Base-by-base conservation (phyloP, 148 eudicot species). In the Rhododendron molle region DNA sequence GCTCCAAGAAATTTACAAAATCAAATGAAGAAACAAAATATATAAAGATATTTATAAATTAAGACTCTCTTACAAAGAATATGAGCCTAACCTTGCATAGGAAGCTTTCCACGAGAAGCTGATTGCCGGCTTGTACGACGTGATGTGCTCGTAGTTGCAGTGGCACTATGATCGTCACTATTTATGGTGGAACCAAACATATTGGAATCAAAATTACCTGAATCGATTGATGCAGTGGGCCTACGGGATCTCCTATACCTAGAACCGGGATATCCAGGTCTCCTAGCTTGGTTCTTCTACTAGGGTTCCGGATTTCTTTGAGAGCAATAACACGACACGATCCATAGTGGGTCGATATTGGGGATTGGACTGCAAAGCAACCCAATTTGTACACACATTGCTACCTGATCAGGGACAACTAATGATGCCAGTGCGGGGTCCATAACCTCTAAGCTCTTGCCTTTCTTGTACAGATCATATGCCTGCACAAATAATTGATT, bases 341-440 rank as follows among this genome's bases (percentile, higher is more conserved):
- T 88, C 85, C 99, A 96, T 96, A 36, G 88, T 83, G 32, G 99
- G 99, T 36, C 98, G 91, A 78, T 86, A 54, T 23, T 82, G 83
- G 3, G 98, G 96, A 83, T 96, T 95, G 21, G 93, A 88, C 67
- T 96, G 99, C 99, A 96, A 23, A 96, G 85, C 76, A 96, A 86
- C 20, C 94, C 98, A 5, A 95, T 89, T 49, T 94, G 96, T 77
- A 92, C 84, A 43, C 92, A 93, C 56, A 91, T 50, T 56, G 90
- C 85, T 72, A 95, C 92, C 88, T 96, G 95, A 50, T 94, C 97
- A 2, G 84, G 93, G 47, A 77, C 86, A 15, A 88, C 98, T 18
- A 96, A 89, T n/a, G 91, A 49, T 54, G 87, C 94, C 86, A 95
- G 77, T 72, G 86, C 23, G 43, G 93, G 88, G 86, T 96, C 98